These are phyloP conservation scores for Myriosclerotinia scirpicola DNA, from an alignment of 2,329 filamentous ascomycete genomes.

Conservation along the genomic window DNA sequence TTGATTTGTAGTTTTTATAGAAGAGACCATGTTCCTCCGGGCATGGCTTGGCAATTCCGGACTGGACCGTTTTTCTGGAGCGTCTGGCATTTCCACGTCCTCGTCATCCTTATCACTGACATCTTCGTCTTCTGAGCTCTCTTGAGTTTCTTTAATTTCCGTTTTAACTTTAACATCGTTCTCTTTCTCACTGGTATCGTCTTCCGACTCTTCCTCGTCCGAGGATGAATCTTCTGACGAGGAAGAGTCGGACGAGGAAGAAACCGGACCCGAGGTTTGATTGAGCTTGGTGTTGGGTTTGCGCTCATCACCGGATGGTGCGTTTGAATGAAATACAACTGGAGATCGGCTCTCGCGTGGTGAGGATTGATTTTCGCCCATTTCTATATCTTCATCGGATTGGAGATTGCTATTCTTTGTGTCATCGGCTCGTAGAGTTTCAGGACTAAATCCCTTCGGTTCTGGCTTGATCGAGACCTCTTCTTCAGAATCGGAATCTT, in stretches of 20 bases:
- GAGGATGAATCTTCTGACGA: slow-evolving; percentile 15
- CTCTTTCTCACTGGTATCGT: slow-evolving; percentile 18
- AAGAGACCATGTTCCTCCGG: slow-evolving; percentile 19
- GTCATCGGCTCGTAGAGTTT: background rate
- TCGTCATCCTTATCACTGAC: slow-evolving; percentile 9
- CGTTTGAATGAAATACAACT: slow-evolving; percentile 30
- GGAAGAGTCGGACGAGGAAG: background rate
- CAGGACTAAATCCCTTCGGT: slow-evolving; percentile 2
- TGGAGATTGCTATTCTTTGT: background rate
- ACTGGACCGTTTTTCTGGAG: slow-evolving; percentile 22
- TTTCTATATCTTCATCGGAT: slow-evolving; percentile 26
- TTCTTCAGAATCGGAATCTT: slow-evolving; percentile 26
- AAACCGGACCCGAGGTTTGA: background rate
- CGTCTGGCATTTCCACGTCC: slow-evolving; percentile 22
- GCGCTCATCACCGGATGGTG: slow-evolving; percentile 18
- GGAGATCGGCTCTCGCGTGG: slow-evolving; percentile 38
- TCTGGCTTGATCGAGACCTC: slow-evolving; percentile 13
- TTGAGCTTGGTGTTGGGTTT: background rate
- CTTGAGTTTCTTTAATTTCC: slow-evolving; percentile 5
- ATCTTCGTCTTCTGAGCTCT: slow-evolving; percentile 25
- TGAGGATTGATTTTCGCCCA: slow-evolving; percentile 32
- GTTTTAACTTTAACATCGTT: slow-evolving; percentile 13
- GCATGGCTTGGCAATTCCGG: slow-evolving; percentile 21
- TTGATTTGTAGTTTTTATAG: slow-evolving; percentile 22
- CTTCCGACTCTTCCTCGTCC: slow-evolving; percentile 8